These are phyloP conservation scores for Cinchona pubescens DNA, from an alignment of 257 asterid genomes.

Conservation along the genomic window DNA sequence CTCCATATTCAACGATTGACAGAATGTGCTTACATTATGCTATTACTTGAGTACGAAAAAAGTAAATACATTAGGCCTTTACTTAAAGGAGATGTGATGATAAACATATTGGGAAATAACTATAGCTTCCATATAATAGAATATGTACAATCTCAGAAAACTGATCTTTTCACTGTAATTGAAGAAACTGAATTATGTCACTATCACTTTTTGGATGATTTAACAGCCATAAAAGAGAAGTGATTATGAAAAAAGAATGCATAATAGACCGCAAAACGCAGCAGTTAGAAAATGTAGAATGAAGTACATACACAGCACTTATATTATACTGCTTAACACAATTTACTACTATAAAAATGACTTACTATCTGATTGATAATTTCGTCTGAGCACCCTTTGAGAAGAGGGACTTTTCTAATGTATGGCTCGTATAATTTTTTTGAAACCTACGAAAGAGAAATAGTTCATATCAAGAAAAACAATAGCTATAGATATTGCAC, in stretches of 20 bases:
- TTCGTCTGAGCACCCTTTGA: conserved; percentile 55
- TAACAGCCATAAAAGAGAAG: neutral
- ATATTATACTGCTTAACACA: neutral
- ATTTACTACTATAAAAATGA: neutral
- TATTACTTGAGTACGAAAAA: too few species aligned
- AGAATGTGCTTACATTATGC: neutral
- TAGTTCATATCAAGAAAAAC: neutral
- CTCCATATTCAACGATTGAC: neutral
- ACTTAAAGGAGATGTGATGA: neutral
- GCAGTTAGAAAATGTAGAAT: neutral
- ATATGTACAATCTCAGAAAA: neutral
- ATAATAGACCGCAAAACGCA: neutral
- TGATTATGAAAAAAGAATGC: too few species aligned
- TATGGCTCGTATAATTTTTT: conserved; percentile 46
- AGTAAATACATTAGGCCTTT: neutral
- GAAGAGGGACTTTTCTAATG: conserved; percentile 48
- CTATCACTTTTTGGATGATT: neutral
- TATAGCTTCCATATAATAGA: neutral
- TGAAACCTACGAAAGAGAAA: conserved; percentile 48
- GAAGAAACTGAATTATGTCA: neutral
- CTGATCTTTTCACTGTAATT: neutral
- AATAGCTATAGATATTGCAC: neutral
- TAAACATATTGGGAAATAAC: neutral
- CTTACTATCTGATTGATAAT: conserved; percentile 65
- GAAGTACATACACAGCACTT: neutral